A percentile compares a stretch with the other conserved stretches of the same genome.
Evolutionary conservation across 2,329 filamentous ascomycete genomes (phyloP).

Genomic region (Penicillium sp.): DNA sequence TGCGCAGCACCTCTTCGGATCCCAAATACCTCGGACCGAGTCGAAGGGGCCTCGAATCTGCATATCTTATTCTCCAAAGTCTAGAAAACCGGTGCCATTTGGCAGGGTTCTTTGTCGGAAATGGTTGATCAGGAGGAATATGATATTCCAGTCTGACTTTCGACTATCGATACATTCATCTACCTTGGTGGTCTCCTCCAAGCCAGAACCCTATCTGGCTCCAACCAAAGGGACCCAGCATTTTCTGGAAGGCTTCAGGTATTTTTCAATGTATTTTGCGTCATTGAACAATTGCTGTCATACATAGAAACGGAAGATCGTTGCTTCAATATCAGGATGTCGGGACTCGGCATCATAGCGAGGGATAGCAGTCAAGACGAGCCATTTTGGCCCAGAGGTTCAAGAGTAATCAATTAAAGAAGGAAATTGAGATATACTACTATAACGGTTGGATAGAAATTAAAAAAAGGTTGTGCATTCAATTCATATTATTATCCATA

Average conservation of each 20-base stretch:
- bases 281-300: background rate
- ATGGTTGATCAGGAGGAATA: background rate
- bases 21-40: background rate
- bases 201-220: background rate
- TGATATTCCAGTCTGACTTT: background rate
- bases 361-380: background rate
- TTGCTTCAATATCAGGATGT: background rate
- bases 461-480: background rate
- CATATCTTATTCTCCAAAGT: background rate
- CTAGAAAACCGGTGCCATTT: background rate
- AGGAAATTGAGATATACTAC: background rate
- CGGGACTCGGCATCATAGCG: slow-evolving; percentile 1
- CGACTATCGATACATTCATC: background rate
- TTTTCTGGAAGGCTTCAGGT: no score
- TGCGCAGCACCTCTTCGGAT: background rate
- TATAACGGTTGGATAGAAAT: background rate
- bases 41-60: background rate
- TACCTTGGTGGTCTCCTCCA: background rate
- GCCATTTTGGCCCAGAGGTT: background rate
- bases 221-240: background rate
- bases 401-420: background rate
- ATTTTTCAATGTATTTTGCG: background rate
- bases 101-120: background rate
- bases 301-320: background rate
- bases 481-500: background rate